A percentile compares a stretch with the other conserved stretches of the same genome.
Evolutionary conservation across 2,329 filamentous ascomycete genomes (phyloP).

Genomic region (Ceratocystis eucalypticola): DNA sequence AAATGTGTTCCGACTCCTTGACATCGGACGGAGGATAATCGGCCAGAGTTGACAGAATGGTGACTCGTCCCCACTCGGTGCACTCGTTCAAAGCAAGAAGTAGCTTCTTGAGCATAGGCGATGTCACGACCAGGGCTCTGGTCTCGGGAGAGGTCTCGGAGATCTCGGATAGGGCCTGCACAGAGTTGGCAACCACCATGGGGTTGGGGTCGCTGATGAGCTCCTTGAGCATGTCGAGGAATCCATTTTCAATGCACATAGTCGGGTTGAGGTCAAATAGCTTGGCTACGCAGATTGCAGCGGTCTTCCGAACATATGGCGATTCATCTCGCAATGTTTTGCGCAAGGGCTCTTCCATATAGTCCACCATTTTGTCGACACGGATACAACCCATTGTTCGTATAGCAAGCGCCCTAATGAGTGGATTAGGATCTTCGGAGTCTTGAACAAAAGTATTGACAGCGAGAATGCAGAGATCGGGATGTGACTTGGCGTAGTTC

Average conservation of each 20-base stretch:
- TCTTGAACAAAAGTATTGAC: conserved; percentile 99
- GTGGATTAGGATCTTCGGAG: conserved; percentile 92
- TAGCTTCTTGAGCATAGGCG: conserved; percentile 81
- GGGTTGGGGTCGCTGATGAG: conserved; percentile 95
- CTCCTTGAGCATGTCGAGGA: conserved; percentile 85
- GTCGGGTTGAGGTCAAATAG: conserved; percentile 86
- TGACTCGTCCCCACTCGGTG: conserved; percentile 95
- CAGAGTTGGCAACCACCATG: conserved; percentile 97
- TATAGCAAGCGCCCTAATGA: conserved; percentile 88
- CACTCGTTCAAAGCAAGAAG: conserved; percentile 94
- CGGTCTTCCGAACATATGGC: conserved; percentile 95
- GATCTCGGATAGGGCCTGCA: conserved; percentile 87
- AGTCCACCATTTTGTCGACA: conserved; percentile 99
- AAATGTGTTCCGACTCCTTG: conserved; percentile 96
- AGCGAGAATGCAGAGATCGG: conserved; percentile 93
- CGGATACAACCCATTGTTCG: conserved; percentile 97
- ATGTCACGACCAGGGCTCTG: conserved; percentile 67
- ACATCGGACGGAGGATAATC: conserved; percentile 77
- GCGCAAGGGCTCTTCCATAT: conserved; percentile 94
- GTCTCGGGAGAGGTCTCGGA: conserved; percentile 82
- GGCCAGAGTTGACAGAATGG: conserved; percentile 77
- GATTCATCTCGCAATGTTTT: conserved; percentile 96
- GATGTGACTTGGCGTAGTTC: conserved; percentile 99
- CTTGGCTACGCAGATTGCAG: conserved; percentile 94
- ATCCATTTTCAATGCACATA: conserved; percentile 94